phyloP scores from a whole-genome alignment of 2,329 filamentous ascomycete species.

The Trichoderma asperellum region DNA sequence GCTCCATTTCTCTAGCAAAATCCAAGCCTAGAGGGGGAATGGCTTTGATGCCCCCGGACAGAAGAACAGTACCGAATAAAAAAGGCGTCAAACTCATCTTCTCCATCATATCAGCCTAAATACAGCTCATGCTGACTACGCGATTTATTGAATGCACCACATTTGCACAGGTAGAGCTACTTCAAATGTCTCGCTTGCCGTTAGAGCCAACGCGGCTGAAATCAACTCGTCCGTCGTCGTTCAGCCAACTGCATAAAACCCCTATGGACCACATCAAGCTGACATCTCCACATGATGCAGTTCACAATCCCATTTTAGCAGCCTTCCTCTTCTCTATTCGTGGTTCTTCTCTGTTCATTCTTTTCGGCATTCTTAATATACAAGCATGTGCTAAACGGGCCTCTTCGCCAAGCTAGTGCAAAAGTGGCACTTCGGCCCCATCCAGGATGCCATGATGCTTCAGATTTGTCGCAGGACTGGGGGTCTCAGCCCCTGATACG shows the following conservation, averaged over 20 bases:
- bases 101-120: constrained; percentile 12
- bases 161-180: not conserved
- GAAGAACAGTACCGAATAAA: not conserved
- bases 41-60: not conserved
- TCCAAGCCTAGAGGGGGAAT: not conserved
- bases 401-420: constrained; percentile 14
- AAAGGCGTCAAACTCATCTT: not conserved
- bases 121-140: not conserved
- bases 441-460: constrained; percentile 43
- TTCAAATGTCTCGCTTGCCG: too few species aligned
- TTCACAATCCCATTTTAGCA: not conserved
- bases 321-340: not conserved
- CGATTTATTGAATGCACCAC: not conserved
- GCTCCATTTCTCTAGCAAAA: constrained; percentile 8
- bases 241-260: not conserved
- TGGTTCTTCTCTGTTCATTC: not conserved
- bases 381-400: not conserved
- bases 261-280: not conserved
- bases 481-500: constrained; percentile 39
- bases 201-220: too few species aligned
- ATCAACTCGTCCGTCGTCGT: not conserved
- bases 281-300: not conserved
- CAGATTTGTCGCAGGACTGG: constrained; percentile 53
- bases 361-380: not conserved
- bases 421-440: constrained; percentile 29